Evolutionary conservation across 768 basidiomycete species (phyloP).

Genomic region (Sporobolomyces phaffii): DNA sequence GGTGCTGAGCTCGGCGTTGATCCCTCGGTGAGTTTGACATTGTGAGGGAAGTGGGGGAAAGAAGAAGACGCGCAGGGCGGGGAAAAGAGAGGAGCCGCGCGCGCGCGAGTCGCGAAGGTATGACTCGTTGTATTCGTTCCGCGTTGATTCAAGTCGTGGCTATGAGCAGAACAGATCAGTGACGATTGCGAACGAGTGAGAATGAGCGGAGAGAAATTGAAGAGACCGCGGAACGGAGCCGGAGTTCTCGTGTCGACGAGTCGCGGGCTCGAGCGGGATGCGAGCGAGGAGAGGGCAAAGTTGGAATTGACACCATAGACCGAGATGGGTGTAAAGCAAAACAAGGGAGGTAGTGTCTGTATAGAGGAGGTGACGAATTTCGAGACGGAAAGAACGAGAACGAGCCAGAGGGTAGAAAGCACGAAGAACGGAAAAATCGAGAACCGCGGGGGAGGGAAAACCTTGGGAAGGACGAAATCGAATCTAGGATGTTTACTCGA

Average conservation of each 20-base stretch:
- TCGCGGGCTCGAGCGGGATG: no score
- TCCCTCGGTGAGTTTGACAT: neutral
- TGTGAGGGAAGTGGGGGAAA: neutral
- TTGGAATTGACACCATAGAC: neutral
- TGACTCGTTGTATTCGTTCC: no score
- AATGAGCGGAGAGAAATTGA: no score
- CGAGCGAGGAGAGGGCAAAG: neutral
- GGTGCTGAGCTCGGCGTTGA: neutral
- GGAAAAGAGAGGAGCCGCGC: no score
- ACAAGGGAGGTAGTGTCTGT: neutral
- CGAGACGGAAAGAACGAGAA: neutral
- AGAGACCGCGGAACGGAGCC: no score
- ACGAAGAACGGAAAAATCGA: neutral
- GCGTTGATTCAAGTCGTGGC: no score
- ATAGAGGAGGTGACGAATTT: neutral
- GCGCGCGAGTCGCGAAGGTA: no score
- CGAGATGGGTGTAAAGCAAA: neutral
- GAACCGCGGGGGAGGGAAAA: neutral
- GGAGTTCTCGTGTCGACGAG: no score
- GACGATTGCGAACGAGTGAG: no score
- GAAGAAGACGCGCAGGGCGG: neutral
- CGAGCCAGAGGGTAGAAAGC: neutral
- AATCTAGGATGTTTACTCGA: constrained; percentile 4
- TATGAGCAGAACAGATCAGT: no score
- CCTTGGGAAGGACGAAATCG: neutral